phyloP scores from a whole-genome alignment of 1,139 yeast genomes.

The Magnusiomyces ingens region DNA sequence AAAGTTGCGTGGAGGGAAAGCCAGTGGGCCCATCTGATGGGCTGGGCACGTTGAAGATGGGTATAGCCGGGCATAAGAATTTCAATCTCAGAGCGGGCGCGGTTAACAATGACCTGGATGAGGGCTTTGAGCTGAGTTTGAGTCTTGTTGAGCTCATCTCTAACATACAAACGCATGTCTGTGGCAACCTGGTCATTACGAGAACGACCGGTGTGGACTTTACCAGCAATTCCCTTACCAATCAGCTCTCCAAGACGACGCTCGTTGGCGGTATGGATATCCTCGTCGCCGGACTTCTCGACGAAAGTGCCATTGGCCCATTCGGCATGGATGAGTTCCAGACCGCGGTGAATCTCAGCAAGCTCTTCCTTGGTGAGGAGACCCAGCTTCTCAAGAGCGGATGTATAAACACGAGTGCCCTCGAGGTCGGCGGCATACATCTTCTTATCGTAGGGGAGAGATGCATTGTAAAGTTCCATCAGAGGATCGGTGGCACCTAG shows the following conservation, averaged over 20 bases:
- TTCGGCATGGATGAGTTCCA: conserved; percentile 62
- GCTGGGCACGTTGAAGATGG: conserved; percentile 97
- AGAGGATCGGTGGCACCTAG: conserved; percentile 80
- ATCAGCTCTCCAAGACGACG: conserved; percentile 94
- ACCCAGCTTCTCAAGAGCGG: conserved; percentile 74
- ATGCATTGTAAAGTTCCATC: conserved; percentile 95
- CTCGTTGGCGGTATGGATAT: conserved; percentile 97
- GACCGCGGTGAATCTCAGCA: conserved; percentile 71
- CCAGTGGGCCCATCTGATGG: conserved; percentile 99
- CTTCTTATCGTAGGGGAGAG: conserved; percentile 87
- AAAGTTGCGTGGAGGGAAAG: conserved; percentile 90
- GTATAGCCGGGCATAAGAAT: conserved; percentile 98
- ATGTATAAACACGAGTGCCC: conserved; percentile 89
- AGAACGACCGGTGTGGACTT: conserved; percentile 96
- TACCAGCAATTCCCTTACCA: conserved; percentile 90
- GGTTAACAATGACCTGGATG: conserved; percentile 56
- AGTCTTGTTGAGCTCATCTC: conserved; percentile 62
- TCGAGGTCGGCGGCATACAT: conserved; percentile 93
- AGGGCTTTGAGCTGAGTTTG: conserved; percentile 53
- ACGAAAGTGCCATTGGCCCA: conserved; percentile 72
- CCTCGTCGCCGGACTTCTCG: conserved; percentile 92
- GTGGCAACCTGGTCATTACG: conserved; percentile 99
- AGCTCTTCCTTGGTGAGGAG: conserved; percentile 68
- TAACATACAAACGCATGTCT: conserved; percentile 90
- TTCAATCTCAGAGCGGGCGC: conserved; percentile 83